Conservation (phyloP, 2,329 filamentous ascomycete species). For the Didymella arachidicola region DNA sequence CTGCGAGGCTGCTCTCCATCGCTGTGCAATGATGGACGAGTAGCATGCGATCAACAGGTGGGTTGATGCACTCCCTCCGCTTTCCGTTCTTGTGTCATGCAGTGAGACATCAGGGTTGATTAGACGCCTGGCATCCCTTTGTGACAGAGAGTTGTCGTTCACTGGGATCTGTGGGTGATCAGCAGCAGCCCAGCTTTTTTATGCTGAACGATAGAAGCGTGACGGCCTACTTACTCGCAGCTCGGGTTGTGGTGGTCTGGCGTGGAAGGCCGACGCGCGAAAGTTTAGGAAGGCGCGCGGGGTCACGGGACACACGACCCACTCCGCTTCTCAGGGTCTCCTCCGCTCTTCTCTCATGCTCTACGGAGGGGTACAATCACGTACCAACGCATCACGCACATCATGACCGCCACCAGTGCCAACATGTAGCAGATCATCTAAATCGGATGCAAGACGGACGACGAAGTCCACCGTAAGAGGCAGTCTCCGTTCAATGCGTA, state of each 20-base stretch:
- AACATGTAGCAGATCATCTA: conserved; percentile 35
- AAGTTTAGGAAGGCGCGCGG: conserved; percentile 24
- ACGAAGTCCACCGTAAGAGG: conserved; percentile 15
- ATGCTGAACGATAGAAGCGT: not conserved
- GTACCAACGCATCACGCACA: conserved; percentile 31
- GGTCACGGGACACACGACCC: conserved; percentile 22
- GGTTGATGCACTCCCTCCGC: conserved; percentile 44
- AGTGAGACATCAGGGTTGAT: conserved; percentile 32
- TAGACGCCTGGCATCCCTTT: conserved; percentile 32
- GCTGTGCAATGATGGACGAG: conserved; percentile 29
- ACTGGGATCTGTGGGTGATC: conserved; percentile 33
- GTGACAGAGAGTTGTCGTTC: conserved; percentile 41
- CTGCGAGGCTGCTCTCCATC: conserved; percentile 24
- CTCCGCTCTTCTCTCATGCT: not conserved
- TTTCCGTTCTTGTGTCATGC: conserved; percentile 48
- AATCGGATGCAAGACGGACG: conserved; percentile 37
- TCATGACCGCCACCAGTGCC: conserved; percentile 32
- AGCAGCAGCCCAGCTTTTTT: conserved; percentile 8
- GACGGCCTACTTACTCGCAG: conserved; percentile 36
- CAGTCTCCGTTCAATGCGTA: conserved; percentile 10
- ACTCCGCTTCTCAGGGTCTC: not conserved
- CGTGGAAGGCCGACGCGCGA: conserved; percentile 7
- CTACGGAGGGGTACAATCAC: not conserved
- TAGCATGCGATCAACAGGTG: conserved; percentile 33
- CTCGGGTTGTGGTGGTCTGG: conserved; percentile 35